phyloP scores from a whole-genome alignment of 495 filamentous ascomycete genomes.

The Neurospora sp. region DNA sequence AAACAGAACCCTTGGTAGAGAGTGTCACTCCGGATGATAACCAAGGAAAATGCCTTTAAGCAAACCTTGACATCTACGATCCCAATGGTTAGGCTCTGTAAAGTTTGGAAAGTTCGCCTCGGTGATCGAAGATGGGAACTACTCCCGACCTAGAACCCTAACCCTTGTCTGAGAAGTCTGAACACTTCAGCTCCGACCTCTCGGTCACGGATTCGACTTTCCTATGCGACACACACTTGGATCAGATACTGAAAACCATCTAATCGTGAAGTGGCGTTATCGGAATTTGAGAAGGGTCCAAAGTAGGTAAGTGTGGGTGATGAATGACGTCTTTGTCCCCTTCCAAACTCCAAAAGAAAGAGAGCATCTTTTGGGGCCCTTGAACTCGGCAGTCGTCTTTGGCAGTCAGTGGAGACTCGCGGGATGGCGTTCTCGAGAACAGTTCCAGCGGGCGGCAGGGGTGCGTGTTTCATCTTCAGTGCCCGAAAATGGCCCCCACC shows the following conservation, averaged over 20 bases:
- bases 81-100: background rate
- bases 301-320: background rate
- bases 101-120: background rate
- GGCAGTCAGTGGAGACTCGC: background rate
- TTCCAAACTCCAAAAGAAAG: background rate
- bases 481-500: background rate
- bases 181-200: background rate
- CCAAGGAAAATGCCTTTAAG: background rate
- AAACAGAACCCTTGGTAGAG: no score
- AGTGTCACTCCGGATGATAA: background rate
- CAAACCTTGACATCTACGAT: no score
- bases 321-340: background rate
- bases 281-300: background rate
- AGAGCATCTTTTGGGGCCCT: background rate
- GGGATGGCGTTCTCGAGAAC: background rate
- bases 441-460: background rate
- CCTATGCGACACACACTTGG: background rate
- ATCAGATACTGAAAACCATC: background rate
- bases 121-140: background rate
- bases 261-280: background rate
- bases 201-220: background rate
- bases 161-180: background rate
- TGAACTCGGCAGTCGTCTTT: background rate
- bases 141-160: background rate
- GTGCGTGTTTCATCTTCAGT: background rate